A percentile compares a stretch with the other conserved stretches of the same genome.
phyloP scores from a whole-genome alignment of 768 basidiomycete genomes.

The Rhodocollybia butyracea region DNA sequence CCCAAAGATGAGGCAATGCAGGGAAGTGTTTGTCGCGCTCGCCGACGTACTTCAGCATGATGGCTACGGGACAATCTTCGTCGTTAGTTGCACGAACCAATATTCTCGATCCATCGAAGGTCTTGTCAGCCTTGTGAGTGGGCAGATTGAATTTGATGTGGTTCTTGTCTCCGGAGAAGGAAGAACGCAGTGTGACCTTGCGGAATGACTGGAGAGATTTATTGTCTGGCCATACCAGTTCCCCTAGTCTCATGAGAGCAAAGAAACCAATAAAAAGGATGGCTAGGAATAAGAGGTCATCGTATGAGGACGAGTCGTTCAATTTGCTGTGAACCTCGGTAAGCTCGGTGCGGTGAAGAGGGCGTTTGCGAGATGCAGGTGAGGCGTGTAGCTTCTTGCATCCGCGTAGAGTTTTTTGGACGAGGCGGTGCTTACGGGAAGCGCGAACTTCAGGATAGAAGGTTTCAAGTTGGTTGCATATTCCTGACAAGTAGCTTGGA shows the following conservation, averaged over 20 bases:
- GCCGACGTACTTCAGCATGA: not conserved
- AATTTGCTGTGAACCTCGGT: not conserved
- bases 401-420: not conserved
- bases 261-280: not conserved
- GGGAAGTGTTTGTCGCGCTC: not conserved
- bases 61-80: not conserved
- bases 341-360: not conserved
- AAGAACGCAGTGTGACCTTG: not conserved
- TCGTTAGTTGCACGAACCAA: conserved; percentile 16
- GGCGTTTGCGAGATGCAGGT: not conserved
- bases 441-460: not conserved
- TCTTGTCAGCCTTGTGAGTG: not conserved
- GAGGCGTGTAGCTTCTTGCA: not conserved
- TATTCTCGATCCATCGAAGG: conserved; percentile 13
- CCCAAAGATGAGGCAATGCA: not conserved
- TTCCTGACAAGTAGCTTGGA: not conserved
- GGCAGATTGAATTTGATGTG: not conserved
- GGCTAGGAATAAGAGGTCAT: not conserved
- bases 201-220: too few relatives aligned
- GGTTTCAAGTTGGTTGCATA: not conserved
- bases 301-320: not conserved
- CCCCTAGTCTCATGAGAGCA: not conserved
- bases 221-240: not conserved
- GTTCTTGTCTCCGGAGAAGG: not conserved
- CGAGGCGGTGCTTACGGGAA: too few relatives aligned